phyloP scores from a whole-genome alignment of 805 yeast species.

The Starmerella stellata region DNA sequence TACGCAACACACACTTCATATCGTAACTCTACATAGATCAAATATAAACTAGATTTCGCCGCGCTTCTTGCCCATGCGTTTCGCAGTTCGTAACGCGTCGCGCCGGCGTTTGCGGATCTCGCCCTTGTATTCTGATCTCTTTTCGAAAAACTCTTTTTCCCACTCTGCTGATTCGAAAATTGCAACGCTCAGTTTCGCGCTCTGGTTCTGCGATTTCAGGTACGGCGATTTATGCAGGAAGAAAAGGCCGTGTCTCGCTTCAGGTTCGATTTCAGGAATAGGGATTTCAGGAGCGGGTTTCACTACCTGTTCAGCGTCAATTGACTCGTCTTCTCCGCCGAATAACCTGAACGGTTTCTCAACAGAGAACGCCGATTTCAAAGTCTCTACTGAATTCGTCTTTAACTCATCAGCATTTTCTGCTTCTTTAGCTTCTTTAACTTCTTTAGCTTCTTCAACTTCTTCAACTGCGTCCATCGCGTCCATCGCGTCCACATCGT shows the following conservation, averaged over 20 bases:
- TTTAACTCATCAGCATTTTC: slow-evolving; percentile 7
- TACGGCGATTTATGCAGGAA: slow-evolving; percentile 80
- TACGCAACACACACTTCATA: no score
- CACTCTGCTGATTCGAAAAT: slow-evolving; percentile 31
- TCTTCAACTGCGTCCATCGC: slow-evolving; percentile 1
- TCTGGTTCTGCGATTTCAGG: slow-evolving; percentile 65
- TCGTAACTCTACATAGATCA: no score
- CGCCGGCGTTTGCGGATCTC: slow-evolving; percentile 58
- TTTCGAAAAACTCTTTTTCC: slow-evolving; percentile 64
- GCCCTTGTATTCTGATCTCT: slow-evolving; percentile 62
- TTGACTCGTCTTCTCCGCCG: slow-evolving; percentile 30
- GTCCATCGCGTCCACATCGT: slow-evolving; percentile 1
- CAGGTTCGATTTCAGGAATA: slow-evolving; percentile 15
- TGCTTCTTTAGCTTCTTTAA: no score
- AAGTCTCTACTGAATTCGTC: slow-evolving; percentile 32
- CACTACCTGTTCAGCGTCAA: slow-evolving; percentile 27
- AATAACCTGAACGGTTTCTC: slow-evolving; percentile 27
- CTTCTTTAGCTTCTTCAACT: no score
- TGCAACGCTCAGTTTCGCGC: slow-evolving; percentile 33
- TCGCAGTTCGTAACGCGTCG: slow-evolving; percentile 29
- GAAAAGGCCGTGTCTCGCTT: slow-evolving; percentile 36
- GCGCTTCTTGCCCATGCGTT: slow-evolving; percentile 9
- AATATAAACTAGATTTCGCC: slow-evolving; percentile 4
- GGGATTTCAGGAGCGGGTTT: slow-evolving; percentile 14
- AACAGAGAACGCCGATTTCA: slow-evolving; percentile 43